Evolutionary conservation across 2,329 filamentous ascomycete species (phyloP).

Genomic region (Colletotrichum sp.): DNA sequence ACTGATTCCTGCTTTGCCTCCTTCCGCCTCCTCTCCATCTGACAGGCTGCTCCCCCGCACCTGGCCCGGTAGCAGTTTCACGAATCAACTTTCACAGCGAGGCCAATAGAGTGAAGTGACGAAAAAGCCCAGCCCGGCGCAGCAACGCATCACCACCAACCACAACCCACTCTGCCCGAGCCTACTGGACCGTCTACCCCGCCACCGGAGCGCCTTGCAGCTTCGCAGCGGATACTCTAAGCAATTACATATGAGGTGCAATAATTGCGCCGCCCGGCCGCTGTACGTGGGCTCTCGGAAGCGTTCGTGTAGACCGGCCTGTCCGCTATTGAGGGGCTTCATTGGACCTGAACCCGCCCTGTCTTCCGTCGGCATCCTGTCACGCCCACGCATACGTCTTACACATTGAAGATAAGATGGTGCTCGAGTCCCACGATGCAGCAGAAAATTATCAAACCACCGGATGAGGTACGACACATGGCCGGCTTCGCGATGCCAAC

Average conservation of each 20-base stretch:
- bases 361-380: background rate
- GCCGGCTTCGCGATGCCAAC: background rate
- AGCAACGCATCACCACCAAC: constrained; percentile 9
- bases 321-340: background rate
- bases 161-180: background rate
- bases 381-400: background rate
- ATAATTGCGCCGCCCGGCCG: background rate
- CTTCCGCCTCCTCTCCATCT: background rate
- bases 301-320: background rate
- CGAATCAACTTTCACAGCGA: constrained; percentile 8
- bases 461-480: background rate
- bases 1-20: constrained; percentile 5
- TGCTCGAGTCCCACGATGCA: background rate
- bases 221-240: background rate
- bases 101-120: background rate
- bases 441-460: background rate
- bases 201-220: constrained; percentile 11
- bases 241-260: background rate
- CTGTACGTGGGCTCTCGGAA: background rate
- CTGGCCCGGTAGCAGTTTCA: background rate
- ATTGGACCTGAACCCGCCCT: background rate
- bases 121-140: constrained; percentile 3
- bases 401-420: background rate
- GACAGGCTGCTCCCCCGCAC: constrained; percentile 16
- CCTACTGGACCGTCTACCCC: constrained; percentile 6